A percentile compares a stretch with the other conserved stretches of the same genome.
Evolutionary conservation across 345 rosid genomes (phyloP).

Genomic region (Erysimum cheiranthoides): DNA sequence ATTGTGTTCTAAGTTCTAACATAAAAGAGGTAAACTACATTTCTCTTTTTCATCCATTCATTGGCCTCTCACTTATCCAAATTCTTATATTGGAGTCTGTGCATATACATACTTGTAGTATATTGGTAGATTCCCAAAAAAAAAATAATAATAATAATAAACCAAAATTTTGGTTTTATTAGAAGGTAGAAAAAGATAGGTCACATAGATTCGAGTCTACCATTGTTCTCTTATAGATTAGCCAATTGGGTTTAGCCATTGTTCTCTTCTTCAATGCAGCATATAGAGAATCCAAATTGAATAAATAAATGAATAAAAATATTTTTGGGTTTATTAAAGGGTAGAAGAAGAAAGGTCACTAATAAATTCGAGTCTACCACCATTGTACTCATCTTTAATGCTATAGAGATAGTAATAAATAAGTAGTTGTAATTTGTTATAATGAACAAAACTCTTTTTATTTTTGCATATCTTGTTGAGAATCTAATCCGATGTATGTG

Average conservation of each 20-base stretch:
- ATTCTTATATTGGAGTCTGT: background rate
- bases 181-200: conserved; percentile 15
- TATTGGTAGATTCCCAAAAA: background rate
- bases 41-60: conserved; percentile 9
- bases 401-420: background rate
- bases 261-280: conserved; percentile 8
- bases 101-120: background rate
- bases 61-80: background rate
- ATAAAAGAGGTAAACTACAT: conserved; percentile 33
- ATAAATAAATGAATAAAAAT: background rate
- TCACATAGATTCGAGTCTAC: conserved; percentile 21
- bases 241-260: background rate
- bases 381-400: conserved; percentile 18
- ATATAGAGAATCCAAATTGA: background rate
- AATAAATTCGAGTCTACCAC: conserved; percentile 24
- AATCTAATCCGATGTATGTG: conserved; percentile 2
- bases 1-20: background rate
- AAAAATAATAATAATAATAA: background rate
- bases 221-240: background rate
- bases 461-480: conserved; percentile 6
- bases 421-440: background rate
- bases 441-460: background rate
- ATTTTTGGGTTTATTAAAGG: background rate
- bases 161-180: background rate
- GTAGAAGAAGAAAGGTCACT: conserved; percentile 28